These are phyloP conservation scores for Kodamaea neixiangensis DNA, from an alignment of 805 yeast genomes.

Conservation along the genomic window DNA sequence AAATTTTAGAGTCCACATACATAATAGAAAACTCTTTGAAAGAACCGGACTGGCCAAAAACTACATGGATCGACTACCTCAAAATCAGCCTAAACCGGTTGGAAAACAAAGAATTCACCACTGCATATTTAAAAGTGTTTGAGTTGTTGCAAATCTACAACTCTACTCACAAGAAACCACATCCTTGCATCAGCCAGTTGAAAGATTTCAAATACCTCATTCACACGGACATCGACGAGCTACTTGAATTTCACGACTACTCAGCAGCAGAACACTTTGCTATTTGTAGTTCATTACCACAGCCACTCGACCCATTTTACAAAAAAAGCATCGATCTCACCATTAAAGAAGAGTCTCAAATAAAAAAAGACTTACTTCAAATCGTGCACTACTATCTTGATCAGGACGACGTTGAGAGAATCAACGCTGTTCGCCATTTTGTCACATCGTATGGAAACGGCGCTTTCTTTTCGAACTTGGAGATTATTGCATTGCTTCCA, in stretches of 20 bases:
- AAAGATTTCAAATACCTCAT: neutral
- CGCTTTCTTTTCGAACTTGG: slow-evolving; percentile 21
- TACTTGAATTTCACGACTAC: slow-evolving; percentile 30
- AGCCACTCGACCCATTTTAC: neutral
- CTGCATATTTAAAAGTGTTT: slow-evolving; percentile 32
- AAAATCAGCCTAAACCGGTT: slow-evolving; percentile 24
- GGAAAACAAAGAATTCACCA: slow-evolving; percentile 30
- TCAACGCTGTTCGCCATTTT: slow-evolving; percentile 27
- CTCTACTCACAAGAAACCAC: slow-evolving; percentile 2
- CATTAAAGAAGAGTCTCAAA: neutral
- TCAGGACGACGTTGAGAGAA: slow-evolving; percentile 4
- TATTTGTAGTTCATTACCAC: slow-evolving; percentile 22
- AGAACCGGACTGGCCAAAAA: slow-evolving; percentile 37
- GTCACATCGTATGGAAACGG: slow-evolving; percentile 24
- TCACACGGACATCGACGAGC: neutral
- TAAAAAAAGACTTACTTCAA: neutral
- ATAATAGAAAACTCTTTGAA: slow-evolving; percentile 29
- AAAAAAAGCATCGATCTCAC: neutral
- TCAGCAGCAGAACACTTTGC: slow-evolving; percentile 37
- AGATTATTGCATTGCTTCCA: slow-evolving; percentile 33
- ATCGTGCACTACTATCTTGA: slow-evolving; percentile 3
- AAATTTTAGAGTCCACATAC: slow-evolving; percentile 29
- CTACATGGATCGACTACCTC: slow-evolving; percentile 40
- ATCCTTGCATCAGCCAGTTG: neutral
- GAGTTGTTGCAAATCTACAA: slow-evolving; percentile 27